These are phyloP conservation scores for Eutypella sp. DNA, from an alignment of 2,329 filamentous ascomycete species.

Conservation along the genomic window DNA sequence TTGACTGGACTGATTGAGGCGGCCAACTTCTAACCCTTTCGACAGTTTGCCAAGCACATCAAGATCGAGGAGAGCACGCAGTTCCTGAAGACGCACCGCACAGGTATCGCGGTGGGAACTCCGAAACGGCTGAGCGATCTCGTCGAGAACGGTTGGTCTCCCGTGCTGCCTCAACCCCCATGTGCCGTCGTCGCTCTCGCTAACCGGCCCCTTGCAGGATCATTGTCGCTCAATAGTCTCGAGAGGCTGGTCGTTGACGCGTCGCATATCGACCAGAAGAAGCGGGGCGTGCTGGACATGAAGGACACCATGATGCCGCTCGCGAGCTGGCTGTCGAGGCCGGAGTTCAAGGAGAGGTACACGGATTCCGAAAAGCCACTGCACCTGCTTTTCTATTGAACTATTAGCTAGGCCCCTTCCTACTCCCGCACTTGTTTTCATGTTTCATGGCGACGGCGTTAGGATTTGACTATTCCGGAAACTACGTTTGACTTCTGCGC, in stretches of 20 bases:
- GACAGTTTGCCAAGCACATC: conserved; percentile 89
- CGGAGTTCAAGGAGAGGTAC: conserved; percentile 69
- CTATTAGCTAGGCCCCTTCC: background rate
- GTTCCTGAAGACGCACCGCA: conserved; percentile 64
- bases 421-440: background rate
- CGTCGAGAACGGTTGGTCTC: conserved; percentile 67
- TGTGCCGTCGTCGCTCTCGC: background rate
- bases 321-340: conserved; percentile 64
- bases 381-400: conserved; percentile 61
- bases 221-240: conserved; percentile 65
- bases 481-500: no score
- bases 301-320: conserved; percentile 83
- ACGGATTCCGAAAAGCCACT: conserved; percentile 52
- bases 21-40: no score
- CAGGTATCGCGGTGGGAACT: conserved; percentile 86
- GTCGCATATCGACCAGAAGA: conserved; percentile 92
- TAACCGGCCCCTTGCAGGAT: conserved; percentile 40
- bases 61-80: conserved; percentile 83
- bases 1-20: conserved; percentile 8
- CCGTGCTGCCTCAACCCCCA: background rate
- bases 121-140: conserved; percentile 78
- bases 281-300: conserved; percentile 91
- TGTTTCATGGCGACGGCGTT: background rate
- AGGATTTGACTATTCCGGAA: background rate
- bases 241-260: conserved; percentile 83